phyloP scores from a whole-genome alignment of 2,329 filamentous ascomycete species.

The Bimuria novae-zelandiae region DNA sequence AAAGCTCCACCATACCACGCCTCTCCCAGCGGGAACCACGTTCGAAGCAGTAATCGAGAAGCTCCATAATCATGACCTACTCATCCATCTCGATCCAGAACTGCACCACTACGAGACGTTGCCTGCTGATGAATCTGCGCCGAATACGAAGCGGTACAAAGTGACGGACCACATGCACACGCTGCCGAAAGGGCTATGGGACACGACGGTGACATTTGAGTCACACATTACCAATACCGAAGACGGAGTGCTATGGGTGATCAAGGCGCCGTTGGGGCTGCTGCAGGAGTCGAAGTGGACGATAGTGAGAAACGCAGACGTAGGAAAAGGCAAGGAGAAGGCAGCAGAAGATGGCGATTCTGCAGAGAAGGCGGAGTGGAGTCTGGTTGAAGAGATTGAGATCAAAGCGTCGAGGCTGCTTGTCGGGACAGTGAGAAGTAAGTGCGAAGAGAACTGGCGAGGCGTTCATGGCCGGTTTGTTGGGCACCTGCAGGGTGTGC shows the following conservation, averaged over 20 bases:
- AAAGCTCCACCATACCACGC: conserved; percentile 40
- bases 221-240: conserved; percentile 39
- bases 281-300: conserved; percentile 40
- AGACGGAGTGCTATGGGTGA: conserved; percentile 41
- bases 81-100: conserved; percentile 45
- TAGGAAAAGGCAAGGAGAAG: conserved; percentile 20
- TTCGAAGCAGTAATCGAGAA: conserved; percentile 24
- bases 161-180: conserved; percentile 46
- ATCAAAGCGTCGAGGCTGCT: conserved; percentile 40
- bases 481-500: conserved; percentile 24
- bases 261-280: conserved; percentile 43
- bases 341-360: conserved; percentile 7
- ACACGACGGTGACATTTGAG: conserved; percentile 42
- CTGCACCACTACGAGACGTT: conserved; percentile 37
- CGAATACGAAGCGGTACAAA: conserved; percentile 41
- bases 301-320: conserved; percentile 25
- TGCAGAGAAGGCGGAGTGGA: conserved; percentile 31
- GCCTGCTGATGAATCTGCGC: conserved; percentile 22
- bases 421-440: conserved; percentile 41
- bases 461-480: conserved; percentile 39
- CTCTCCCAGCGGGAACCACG: conserved; percentile 32
- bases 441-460: conserved; percentile 44
- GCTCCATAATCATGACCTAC: conserved; percentile 44
- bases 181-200: conserved; percentile 43
- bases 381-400: conserved; percentile 43